Conservation (phyloP, 2,329 filamentous ascomycete species). For the Lasiodiplodia theobromae region DNA sequence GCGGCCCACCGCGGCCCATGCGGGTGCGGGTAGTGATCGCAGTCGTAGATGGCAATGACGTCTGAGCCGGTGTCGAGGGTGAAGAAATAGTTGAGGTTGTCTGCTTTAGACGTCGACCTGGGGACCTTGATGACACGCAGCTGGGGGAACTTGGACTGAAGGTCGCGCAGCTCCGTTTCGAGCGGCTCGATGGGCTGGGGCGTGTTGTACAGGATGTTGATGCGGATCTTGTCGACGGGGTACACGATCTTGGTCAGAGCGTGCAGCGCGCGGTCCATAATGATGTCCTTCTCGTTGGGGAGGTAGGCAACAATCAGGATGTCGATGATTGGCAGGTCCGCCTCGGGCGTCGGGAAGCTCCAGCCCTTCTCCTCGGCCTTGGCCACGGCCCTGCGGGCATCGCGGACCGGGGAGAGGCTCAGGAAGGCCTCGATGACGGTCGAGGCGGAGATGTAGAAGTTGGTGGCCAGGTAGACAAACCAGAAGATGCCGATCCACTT, state of each 20-base stretch:
- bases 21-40: constrained; percentile 59
- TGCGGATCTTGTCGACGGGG: constrained; percentile 54
- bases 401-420: constrained; percentile 46
- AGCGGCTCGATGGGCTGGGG: constrained; percentile 55
- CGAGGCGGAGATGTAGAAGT: constrained; percentile 53
- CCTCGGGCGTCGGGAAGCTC: constrained; percentile 51
- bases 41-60: constrained; percentile 58
- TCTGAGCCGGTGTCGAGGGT: constrained; percentile 53
- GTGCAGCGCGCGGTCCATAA: constrained; percentile 56
- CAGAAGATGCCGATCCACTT: constrained; percentile 50
- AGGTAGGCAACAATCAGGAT: constrained; percentile 59
- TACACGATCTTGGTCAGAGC: constrained; percentile 57
- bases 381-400: constrained; percentile 46
- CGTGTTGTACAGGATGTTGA: constrained; percentile 59
- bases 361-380: constrained; percentile 50
- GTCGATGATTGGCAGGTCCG: constrained; percentile 53
- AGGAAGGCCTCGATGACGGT: constrained; percentile 53
- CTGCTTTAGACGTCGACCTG: constrained; percentile 58
- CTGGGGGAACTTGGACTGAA: constrained; percentile 49
- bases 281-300: constrained; percentile 60
- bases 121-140: constrained; percentile 57
- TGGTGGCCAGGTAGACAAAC: constrained; percentile 54
- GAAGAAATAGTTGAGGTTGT: constrained; percentile 60
- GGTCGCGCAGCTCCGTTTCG: constrained; percentile 51
- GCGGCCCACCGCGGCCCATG: constrained; percentile 58